A percentile compares a stretch with the other conserved stretches of the same genome.
phyloP scores from a whole-genome alignment of 257 asterid genomes.

The Solanum gandarillasii region DNA sequence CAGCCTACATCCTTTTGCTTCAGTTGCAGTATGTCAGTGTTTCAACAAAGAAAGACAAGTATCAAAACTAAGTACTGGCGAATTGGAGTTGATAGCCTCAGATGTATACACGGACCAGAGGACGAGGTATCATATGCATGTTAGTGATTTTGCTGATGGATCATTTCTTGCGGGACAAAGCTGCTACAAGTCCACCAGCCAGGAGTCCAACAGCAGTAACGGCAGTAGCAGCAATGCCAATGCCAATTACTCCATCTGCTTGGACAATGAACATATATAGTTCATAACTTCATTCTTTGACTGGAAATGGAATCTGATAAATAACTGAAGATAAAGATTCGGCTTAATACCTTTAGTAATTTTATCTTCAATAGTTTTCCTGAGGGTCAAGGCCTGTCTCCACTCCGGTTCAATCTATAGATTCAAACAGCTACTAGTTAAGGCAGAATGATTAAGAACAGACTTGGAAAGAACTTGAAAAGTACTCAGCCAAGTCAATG shows the following conservation, averaged over 20 bases:
- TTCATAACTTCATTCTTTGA: background rate
- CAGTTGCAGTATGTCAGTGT: background rate
- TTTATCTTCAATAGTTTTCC: constrained; percentile 51
- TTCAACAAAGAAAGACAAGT: background rate
- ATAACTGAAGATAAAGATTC: background rate
- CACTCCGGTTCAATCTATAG: constrained; percentile 48
- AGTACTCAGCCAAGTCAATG: background rate
- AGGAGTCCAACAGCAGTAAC: constrained; percentile 10
- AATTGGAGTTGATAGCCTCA: background rate
- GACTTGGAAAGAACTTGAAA: background rate
- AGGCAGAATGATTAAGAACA: background rate
- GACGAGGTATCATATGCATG: background rate
- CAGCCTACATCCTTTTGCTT: background rate
- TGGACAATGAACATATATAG: background rate
- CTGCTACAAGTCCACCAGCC: constrained; percentile 10
- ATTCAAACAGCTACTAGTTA: background rate
- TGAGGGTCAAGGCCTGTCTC: constrained; percentile 55
- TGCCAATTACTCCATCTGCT: constrained; percentile 9
- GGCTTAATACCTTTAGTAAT: constrained; percentile 35
- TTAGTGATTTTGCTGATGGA: background rate
- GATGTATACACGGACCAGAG: background rate
- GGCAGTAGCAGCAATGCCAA: constrained; percentile 16
- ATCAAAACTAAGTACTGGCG: background rate
- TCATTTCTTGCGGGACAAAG: constrained; percentile 8
- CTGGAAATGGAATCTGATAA: background rate